Evolutionary conservation across 768 basidiomycete genomes (phyloP), one percentile per base, ranked within the genome.

Genomic region (Tulasnella sp.): DNA sequence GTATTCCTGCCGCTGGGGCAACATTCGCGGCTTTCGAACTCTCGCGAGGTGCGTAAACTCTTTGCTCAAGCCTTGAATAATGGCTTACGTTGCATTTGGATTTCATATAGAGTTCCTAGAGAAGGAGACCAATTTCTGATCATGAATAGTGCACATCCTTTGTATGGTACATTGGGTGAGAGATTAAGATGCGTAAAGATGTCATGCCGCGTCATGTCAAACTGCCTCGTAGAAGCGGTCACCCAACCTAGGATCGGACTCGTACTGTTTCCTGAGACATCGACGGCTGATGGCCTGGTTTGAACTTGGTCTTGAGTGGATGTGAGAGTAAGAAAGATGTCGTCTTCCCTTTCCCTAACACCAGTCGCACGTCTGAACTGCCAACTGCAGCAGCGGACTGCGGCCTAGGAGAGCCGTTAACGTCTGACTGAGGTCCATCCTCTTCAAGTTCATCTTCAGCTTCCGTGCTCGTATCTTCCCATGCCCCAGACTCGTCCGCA

Each of bases 21-120:
- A 96, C 93, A 2, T 95, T 96, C 65, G 85, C 88, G 10, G 86
- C 87, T 0, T 96, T 86, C 67, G 92, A 96, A 70, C 67, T 93
- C 26, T 88, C 84, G 0, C 73, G 88, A 74, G 72, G 70, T 72
- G 30, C 11, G 42, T 8, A n/a, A n/a, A n/a, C n/a, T 11, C 21
- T 48, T 38, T 19, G 47, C n/a, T 5, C 19, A 7, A n/a, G 5
- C 27, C 19, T 48, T 5, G 15, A 51, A n/a, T 24, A 32, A 17
- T 7, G 15, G 5, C 15, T 19, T 4, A 51, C 19, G 19, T 29
- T 34, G 49, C 24, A 32, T 19, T 19, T 21, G 54, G 38, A 26
- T 44, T 5, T 56, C 30, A 27, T 3, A 3, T n/a, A 59, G 58
- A 59, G 1, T 59, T 51, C 58, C 58, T 59, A 9, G 30, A 30